Base-by-base conservation (phyloP, 1,139 yeast species). In the Arxiozyma telluris region DNA sequence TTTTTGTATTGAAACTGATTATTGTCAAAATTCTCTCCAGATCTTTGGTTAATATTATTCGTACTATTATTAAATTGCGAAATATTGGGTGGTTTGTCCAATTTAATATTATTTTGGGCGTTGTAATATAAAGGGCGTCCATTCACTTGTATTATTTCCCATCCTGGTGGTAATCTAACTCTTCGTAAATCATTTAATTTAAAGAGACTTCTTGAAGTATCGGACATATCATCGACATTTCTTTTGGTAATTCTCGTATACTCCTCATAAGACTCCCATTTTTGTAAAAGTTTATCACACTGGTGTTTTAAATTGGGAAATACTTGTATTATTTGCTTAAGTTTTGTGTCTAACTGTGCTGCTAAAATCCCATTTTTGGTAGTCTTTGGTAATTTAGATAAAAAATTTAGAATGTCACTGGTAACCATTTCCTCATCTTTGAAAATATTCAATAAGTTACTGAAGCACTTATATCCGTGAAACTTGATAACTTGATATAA, bases 401-500 rank as follows among this genome's bases (percentile, higher is more conserved):
- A 74, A 42, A 90, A 78, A 49, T 74, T 73, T 53, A 90, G 70
- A 44, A 87, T 74, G 64, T 75, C 71, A 8, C 69, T 63, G 8
- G 77, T 73, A 50, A 80, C 64, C 11, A 64, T 61, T 22, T 61
- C 57, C 34, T 61, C 59, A 11, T 61, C 61, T 45, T 68, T 58
- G 46, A 74, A 65, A 18, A 73, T 75, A 54, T 79, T 75, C 50
- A 88, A 67, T 12, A 87, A 71, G 22, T 82, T 78, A 18, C 87
- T 80, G 54, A 91, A 75, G 15, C 95, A 83, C 63, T 85, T 86
- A 69, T 90, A 87, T 8, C 98, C 98, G 67, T 91, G 98, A 65
- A 89, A 76, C 58, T 84, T 77, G 64, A 89, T 81, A 53, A 90
- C 81, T 44, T 79, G 77, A 15, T 77, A 71, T 54, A 84, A 81